Conservation (phyloP, 2,329 filamentous ascomycete species). For the Macroventuria anomochaeta region DNA sequence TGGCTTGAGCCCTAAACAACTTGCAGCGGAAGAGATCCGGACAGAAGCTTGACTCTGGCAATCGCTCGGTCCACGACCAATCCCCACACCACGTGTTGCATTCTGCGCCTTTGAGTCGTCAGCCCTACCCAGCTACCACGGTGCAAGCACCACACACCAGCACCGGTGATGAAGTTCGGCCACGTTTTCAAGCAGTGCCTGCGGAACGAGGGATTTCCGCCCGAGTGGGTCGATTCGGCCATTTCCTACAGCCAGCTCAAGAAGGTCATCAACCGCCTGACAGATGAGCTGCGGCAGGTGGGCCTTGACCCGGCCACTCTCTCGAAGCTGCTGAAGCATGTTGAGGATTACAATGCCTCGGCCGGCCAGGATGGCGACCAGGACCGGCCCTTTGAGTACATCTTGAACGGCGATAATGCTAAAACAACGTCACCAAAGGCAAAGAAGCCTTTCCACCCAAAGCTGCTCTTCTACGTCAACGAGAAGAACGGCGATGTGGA, state of each 20-base stretch:
- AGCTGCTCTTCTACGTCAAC: slow-evolving; percentile 73
- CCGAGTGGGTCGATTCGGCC: slow-evolving; percentile 73
- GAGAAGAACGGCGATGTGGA: slow-evolving; percentile 70
- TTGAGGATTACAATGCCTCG: slow-evolving; percentile 46
- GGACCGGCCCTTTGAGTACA: slow-evolving; percentile 48
- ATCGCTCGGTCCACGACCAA: slow-evolving; percentile 15
- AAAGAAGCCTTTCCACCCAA: slow-evolving; percentile 63
- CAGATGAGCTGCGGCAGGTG: slow-evolving; percentile 71
- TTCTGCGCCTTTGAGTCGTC: slow-evolving; percentile 31
- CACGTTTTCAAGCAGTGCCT: slow-evolving; percentile 76
- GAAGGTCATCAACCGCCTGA: slow-evolving; percentile 84
- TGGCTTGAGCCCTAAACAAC: slow-evolving; percentile 12
- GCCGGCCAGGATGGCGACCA: slow-evolving; percentile 31
- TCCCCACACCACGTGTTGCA: slow-evolving; percentile 38
- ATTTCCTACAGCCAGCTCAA: slow-evolving; percentile 86
- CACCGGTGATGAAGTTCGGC: slow-evolving; percentile 78
- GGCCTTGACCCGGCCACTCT: slow-evolving; percentile 77
- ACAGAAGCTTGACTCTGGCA: slow-evolving; percentile 6
- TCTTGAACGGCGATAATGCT: slow-evolving; percentile 32
- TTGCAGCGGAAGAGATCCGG: slow-evolving; percentile 3
- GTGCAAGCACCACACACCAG: slow-evolving; percentile 2
- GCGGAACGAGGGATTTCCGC: slow-evolving; percentile 74
- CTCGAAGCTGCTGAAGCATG: slow-evolving; percentile 64
- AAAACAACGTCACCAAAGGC: slow-evolving; percentile 13
- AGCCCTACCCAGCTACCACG: slow-evolving; percentile 26